Conservation (phyloP, 441 rosid genomes). For the Melastoma candidum region DNA sequence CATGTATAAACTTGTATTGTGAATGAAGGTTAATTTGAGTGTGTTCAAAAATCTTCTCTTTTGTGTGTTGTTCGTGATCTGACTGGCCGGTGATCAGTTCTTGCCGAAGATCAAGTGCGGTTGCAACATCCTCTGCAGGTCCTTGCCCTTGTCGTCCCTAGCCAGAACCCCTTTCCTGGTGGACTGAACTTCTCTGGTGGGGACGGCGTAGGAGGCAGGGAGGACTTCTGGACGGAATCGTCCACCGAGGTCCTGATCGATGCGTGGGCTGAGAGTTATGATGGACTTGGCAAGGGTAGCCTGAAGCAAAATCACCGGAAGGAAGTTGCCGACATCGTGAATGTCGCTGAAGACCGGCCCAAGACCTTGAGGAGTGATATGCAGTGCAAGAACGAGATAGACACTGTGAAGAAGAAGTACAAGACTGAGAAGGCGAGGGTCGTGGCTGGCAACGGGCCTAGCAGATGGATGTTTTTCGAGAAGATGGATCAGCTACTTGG, state of each 20-base stretch:
- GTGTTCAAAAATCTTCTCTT: too few species aligned
- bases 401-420: conserved; percentile 74
- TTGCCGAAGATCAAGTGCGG: too few species aligned
- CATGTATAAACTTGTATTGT: too few species aligned
- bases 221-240: conserved; percentile 23
- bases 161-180: too few species aligned
- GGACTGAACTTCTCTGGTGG: too few species aligned
- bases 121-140: too few species aligned
- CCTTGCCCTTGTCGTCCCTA: too few species aligned
- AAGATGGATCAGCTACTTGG: conserved; percentile 11
- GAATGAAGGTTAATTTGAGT: too few species aligned
- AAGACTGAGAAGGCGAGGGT: conserved; percentile 52
- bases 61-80: too few species aligned
- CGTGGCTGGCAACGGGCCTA: conserved; percentile 2
- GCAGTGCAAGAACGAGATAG: conserved; percentile 83
- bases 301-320: conserved; percentile 22
- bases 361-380: conserved; percentile 39
- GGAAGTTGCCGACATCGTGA: conserved; percentile 23
- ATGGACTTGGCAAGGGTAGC: conserved; percentile 15
- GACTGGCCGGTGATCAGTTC: too few species aligned
- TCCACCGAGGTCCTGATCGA: conserved; percentile 18
- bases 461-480: conserved; percentile 20
- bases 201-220: conserved; percentile 1
- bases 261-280: conserved; percentile 22
- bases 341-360: conserved; percentile 10